These are phyloP conservation scores for Phytopythium boreale DNA, from an alignment of 352 stramenopile genomes.

Conservation along the genomic window DNA sequence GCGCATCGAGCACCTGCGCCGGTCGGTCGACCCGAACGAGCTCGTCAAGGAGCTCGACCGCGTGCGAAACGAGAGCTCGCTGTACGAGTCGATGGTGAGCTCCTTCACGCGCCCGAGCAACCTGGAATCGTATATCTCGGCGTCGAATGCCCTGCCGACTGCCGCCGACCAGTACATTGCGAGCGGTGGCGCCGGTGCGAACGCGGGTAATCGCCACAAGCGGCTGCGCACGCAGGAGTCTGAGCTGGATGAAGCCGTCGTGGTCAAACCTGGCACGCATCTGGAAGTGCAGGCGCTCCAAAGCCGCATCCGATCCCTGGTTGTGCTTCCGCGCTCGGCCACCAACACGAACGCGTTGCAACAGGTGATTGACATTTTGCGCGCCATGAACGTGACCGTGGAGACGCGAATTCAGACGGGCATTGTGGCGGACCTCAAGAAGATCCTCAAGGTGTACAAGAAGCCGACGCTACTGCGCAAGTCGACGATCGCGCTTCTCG, in stretches of 20 bases:
- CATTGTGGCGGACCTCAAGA: conserved; percentile 72
- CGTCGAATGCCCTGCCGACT: conserved; percentile 47
- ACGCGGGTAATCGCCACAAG: conserved; percentile 30
- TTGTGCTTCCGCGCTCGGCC: conserved; percentile 50
- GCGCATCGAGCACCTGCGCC: conserved; percentile 65
- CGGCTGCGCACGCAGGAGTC: conserved; percentile 57
- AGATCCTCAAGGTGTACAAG: conserved; percentile 71
- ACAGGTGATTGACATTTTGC: conserved; percentile 79
- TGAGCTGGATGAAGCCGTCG: conserved; percentile 55
- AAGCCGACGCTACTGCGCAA: conserved; percentile 81
- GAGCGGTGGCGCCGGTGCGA: neutral
- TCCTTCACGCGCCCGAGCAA: conserved; percentile 60
- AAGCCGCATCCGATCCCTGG: conserved; percentile 59
- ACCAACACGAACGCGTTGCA: conserved; percentile 66
- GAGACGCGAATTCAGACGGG: conserved; percentile 73
- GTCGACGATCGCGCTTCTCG: conserved; percentile 64
- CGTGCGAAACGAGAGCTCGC: conserved; percentile 57
- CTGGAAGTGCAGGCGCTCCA: conserved; percentile 69
- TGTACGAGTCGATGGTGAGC: conserved; percentile 62
- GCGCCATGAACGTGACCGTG: conserved; percentile 63
- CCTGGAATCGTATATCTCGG: conserved; percentile 53
- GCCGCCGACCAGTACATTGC: conserved; percentile 32
- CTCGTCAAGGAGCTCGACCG: conserved; percentile 78
- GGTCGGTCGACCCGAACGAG: conserved; percentile 69
- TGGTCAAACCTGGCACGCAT: conserved; percentile 65